Evolutionary conservation across 169 alveolate genomes (phyloP).

Genomic region (Eimeria tenella): DNA sequence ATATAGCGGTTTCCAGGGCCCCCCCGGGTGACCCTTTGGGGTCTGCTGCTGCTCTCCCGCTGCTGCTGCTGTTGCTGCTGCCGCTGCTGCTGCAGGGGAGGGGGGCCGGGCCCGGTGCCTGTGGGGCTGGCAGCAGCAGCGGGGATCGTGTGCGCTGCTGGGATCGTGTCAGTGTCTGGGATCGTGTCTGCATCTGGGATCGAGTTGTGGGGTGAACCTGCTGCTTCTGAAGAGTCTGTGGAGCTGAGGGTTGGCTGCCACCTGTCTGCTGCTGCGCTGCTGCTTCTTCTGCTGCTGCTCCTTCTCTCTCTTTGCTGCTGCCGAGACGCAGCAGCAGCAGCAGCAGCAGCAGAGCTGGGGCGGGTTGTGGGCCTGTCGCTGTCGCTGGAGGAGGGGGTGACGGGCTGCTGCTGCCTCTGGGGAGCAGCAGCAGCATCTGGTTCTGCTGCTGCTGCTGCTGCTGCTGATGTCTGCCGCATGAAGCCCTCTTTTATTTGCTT

Average conservation of each 20-base stretch:
- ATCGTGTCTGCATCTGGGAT: too few species aligned
- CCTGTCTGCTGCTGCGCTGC: neutral
- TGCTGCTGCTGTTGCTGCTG: neutral
- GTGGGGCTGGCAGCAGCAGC: neutral
- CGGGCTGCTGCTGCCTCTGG: neutral
- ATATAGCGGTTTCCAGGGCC: neutral
- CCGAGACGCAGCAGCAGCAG: neutral
- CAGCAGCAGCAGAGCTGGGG: neutral
- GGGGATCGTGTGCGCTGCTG: neutral
- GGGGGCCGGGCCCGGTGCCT: neutral
- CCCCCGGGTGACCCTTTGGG: neutral
- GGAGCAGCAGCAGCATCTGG: neutral
- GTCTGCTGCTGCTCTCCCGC: neutral
- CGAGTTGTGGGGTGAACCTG: too few species aligned
- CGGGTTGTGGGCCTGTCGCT: neutral
- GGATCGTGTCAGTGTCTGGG: neutral
- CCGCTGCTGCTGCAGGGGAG: neutral
- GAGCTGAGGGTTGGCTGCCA: conserved; percentile 1
- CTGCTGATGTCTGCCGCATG: neutral
- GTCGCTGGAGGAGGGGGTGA: neutral
- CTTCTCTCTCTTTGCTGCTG: neutral
- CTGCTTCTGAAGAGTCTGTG: neutral
- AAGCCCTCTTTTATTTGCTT: neutral
- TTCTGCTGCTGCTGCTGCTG: neutral
- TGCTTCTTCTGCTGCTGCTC: neutral